Evolutionary conservation across 1,284 basidiomycete species (phyloP), one percentile per base, ranked within the genome.

Genomic region (Malassezia yamatoensis): DNA sequence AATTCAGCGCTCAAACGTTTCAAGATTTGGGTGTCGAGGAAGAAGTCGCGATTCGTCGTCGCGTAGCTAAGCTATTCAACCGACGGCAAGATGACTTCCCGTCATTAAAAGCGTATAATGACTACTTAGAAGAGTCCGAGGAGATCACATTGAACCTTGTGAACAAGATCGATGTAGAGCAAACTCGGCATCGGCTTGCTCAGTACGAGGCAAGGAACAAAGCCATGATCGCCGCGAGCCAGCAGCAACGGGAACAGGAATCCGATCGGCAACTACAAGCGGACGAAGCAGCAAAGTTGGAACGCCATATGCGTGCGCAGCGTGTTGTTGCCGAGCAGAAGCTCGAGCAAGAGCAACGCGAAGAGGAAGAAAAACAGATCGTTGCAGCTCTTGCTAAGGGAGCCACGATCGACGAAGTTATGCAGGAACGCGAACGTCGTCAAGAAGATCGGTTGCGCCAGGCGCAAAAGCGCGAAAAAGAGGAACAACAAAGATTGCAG

Each of bases 61-160:
- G 88, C 53, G 84, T 96, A 60, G 85, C 85, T 1, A 90, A 89
- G 79, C 86, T 90, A 86, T 73, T 75, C 48, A 69, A 96, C 75
- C 96, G 96, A 75, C 82, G 85, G 32, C 78, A 83, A 45, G 88
- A 93, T 45, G 94, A 99, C 75, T 99, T 99, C 75, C 75, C 78
- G 0, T 84, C 85, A 64, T 78, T 88, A 41, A 81, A 82, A 9
- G 81, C 82, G n/a, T 96, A 93, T 77, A 96, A 99, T 70, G 86
- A 96, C 75, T 98, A 96, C 71, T 81, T 99, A 8, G 89, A 96
- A 76, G 84, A 90, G 75, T 90, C 93, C 1, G 94, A 99, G 77
- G 88, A 96, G 67, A 85, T 96, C 62, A 87, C 90, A 0, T 98
- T 96, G 80, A 96, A 96, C 73, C 83, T 98, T 13, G 88, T 98